These are phyloP conservation scores for Tremella mesenterica DNA, from an alignment of 768 basidiomycete species.

Conservation along the genomic window DNA sequence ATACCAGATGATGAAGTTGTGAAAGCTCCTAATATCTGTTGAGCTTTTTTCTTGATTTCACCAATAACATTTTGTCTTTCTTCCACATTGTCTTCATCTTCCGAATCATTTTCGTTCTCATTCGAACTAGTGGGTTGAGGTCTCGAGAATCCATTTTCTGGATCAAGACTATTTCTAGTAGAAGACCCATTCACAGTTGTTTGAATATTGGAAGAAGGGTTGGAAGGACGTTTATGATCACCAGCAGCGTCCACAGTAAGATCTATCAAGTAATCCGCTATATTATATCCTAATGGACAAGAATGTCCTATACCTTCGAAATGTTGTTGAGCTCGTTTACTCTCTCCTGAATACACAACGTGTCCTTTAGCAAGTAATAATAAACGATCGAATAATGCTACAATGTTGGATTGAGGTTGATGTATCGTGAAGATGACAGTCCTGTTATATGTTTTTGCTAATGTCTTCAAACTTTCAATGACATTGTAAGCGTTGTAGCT, in stretches of 20 bases:
- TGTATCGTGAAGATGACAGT: conserved; percentile 98
- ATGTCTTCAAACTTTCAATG: conserved; percentile 72
- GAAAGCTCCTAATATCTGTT: conserved; percentile 33
- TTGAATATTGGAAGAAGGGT: conserved; percentile 4
- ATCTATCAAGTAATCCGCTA: conserved; percentile 81
- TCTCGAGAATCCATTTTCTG: conserved; percentile 22
- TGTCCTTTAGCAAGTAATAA: conserved; percentile 76
- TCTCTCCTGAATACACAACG: conserved; percentile 74
- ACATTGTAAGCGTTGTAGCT: conserved; percentile 94
- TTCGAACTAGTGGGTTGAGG: not conserved
- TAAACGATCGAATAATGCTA: conserved; percentile 86
- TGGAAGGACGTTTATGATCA: conserved; percentile 39
- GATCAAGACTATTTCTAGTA: conserved; percentile 4
- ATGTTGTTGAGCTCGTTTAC: conserved; percentile 66
- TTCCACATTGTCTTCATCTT: conserved; percentile 3
- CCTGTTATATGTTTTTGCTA: conserved; percentile 80
- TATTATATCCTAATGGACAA: conserved; percentile 91
- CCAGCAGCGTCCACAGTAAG: conserved; percentile 49
- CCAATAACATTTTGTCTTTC: conserved; percentile 1
- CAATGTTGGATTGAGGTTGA: conserved; percentile 95
- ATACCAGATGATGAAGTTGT: conserved; percentile 20
- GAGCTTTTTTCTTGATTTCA: conserved; percentile 33
- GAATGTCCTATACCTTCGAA: conserved; percentile 67
- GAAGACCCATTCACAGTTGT: conserved; percentile 6
- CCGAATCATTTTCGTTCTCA: conserved; percentile 6